A percentile compares a stretch with the other conserved stretches of the same genome.
Conservation (phyloP, 805 yeast species). For the Blastobotrys muscicola region DNA sequence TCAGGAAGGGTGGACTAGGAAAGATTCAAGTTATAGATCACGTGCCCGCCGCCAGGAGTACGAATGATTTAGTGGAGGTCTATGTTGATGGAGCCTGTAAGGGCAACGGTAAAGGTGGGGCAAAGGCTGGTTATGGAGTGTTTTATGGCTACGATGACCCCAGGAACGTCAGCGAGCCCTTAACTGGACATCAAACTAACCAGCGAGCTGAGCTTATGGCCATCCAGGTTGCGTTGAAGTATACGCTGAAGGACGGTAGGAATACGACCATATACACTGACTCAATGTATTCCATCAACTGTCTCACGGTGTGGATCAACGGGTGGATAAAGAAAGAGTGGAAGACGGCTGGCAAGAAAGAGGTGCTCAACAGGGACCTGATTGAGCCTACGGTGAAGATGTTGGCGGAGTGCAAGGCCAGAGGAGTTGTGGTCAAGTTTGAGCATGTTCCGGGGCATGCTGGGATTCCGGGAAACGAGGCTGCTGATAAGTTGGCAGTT, state of each 20-base stretch:
- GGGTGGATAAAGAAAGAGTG: slow-evolving; percentile 54
- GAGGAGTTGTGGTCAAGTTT: not conserved
- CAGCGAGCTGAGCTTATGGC: slow-evolving; percentile 77
- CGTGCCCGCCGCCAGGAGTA: no score
- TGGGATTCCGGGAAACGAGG: slow-evolving; percentile 5
- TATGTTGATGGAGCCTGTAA: slow-evolving; percentile 76
- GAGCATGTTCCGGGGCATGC: slow-evolving; percentile 3
- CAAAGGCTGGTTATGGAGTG: slow-evolving; percentile 65
- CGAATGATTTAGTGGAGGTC: slow-evolving; percentile 21
- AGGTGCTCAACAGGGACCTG: slow-evolving; percentile 45
- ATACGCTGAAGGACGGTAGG: slow-evolving; percentile 20
- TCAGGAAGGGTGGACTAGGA: no score
- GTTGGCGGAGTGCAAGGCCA: slow-evolving; percentile 27
- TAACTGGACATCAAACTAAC: slow-evolving; percentile 55
- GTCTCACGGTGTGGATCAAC: slow-evolving; percentile 47
- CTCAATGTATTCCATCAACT: slow-evolving; percentile 54
- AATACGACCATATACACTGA: slow-evolving; percentile 47
- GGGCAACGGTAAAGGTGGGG: slow-evolving; percentile 41
- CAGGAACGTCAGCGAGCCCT: slow-evolving; percentile 46
- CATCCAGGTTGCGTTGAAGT: slow-evolving; percentile 43
- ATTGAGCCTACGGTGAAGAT: slow-evolving; percentile 30
- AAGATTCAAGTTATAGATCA: no score
- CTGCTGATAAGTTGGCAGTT: slow-evolving; percentile 4
- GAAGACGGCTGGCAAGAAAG: slow-evolving; percentile 33
- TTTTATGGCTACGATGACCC: slow-evolving; percentile 50